A percentile compares a stretch with the other conserved stretches of the same genome.
These are phyloP conservation scores for Dendrobium catenatum DNA, from an alignment of 106 monocot genomes.

Conservation along the genomic window DNA sequence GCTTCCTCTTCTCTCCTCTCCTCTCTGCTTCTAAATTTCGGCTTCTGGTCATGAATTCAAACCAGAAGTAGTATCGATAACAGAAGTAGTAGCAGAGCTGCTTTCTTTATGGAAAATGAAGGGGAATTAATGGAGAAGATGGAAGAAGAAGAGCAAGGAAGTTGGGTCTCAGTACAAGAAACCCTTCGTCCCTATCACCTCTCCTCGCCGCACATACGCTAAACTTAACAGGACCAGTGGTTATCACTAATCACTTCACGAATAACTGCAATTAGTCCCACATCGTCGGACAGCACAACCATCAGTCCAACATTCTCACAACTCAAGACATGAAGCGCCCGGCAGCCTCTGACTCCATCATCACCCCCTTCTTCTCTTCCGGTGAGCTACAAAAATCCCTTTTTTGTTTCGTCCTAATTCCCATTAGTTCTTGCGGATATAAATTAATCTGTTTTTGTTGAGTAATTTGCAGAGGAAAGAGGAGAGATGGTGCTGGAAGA, in stretches of 20 bases:
- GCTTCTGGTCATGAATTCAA: not conserved
- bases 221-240: not conserved
- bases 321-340: conserved; percentile 38
- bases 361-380: conserved; percentile 16
- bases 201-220: not conserved
- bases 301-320: not conserved
- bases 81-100: not conserved
- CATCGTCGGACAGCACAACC: not conserved
- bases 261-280: not conserved
- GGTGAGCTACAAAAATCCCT: not conserved
- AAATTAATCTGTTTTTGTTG: not conserved
- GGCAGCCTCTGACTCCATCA: conserved; percentile 29
- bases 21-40: not conserved
- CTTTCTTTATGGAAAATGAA: not conserved
- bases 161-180: not conserved
- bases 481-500: conserved; percentile 14
- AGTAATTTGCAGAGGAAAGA: not conserved
- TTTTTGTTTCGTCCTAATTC: not conserved
- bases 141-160: not conserved
- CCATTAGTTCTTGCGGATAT: not conserved
- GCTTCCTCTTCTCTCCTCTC: not conserved
- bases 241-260: not conserved
- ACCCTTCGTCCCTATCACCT: not conserved
- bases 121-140: not conserved
- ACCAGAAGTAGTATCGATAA: not conserved